Evolutionary conservation across 2,329 filamentous ascomycete species (phyloP).

Genomic region (Lasiodiplodia sp.): DNA sequence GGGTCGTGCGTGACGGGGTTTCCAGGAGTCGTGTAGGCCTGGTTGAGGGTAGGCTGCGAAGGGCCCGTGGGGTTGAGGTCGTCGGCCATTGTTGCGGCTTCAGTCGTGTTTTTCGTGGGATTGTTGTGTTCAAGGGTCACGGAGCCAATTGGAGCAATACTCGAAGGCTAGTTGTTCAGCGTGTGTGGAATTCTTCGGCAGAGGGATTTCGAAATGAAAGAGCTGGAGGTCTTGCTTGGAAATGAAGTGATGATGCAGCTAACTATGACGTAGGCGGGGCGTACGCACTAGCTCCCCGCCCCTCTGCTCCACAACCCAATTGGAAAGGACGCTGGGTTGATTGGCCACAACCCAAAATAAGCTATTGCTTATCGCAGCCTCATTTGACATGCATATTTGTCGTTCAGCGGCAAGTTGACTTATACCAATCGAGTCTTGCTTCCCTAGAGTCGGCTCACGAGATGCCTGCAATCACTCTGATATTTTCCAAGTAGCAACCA

Average conservation of each 20-base stretch:
- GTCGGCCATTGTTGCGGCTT: constrained; percentile 48
- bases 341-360: neutral
- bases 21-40: constrained; percentile 56
- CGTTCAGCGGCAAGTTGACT: neutral
- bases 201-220: neutral
- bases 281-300: neutral
- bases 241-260: constrained; percentile 8
- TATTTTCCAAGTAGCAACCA: neutral
- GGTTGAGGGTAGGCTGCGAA: constrained; percentile 52
- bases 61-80: constrained; percentile 39
- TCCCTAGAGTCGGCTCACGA: too few species aligned
- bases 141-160: neutral
- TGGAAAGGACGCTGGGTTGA: constrained; percentile 1
- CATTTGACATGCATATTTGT: constrained; percentile 10
- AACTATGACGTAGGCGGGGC: constrained; percentile 29
- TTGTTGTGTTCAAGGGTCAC: neutral
- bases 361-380: neutral
- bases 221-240: neutral
- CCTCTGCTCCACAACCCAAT: constrained; percentile 6
- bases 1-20: constrained; percentile 55
- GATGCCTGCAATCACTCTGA: neutral
- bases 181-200: neutral
- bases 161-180: neutral
- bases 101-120: neutral
- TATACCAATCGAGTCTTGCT: too few species aligned